Evolutionary conservation across 257 asterid species (phyloP), one percentile per base, ranked within the genome.

Genomic region (Scutellaria galericulata): DNA sequence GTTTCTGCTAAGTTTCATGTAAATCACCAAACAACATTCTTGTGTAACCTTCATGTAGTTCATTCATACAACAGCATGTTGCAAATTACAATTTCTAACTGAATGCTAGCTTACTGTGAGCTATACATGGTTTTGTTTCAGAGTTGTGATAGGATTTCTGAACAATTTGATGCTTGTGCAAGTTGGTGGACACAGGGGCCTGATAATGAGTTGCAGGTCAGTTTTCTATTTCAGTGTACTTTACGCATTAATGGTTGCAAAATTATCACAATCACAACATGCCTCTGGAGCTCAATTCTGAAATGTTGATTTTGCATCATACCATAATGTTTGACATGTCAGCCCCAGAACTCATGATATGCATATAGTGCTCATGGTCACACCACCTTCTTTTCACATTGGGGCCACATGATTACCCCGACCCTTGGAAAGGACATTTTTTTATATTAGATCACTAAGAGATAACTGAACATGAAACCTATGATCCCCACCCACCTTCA

Each of bases 111-210:
- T 81, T 54, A 79, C 73, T 24, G n/a, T 67, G 14, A 47, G 52
- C 53, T 55, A 24, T 61, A 60, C 78, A 15, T 82, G 27, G 9
- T 75, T 68, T 76, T 78, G 81, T 85, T 77, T 79, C 83, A 84
- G 86, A 63, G 77, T 73, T 64, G 13, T 47, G 80, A 78, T 80
- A 76, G 67, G 76, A 87, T 92, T 47, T 83, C 87, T 84, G 91
- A 90, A 80, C 94, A 87, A 80, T 95, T 95, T 82, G 99, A 95
- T 90, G 99, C 90, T 65, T 92, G 97, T 87, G 97, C 99, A 64
- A 95, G 99, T 86, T 95, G 99, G 98, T 95, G 99, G 98, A 95
- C 99, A 6, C 99, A 95, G 72, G 99, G 99, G 66, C 99, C 98
- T 73, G 92, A 92, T 88, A 80, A 84, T 73, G 83, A 64, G 71